phyloP scores from a whole-genome alignment of 345 rosid species.

The Geranium brycei region DNA sequence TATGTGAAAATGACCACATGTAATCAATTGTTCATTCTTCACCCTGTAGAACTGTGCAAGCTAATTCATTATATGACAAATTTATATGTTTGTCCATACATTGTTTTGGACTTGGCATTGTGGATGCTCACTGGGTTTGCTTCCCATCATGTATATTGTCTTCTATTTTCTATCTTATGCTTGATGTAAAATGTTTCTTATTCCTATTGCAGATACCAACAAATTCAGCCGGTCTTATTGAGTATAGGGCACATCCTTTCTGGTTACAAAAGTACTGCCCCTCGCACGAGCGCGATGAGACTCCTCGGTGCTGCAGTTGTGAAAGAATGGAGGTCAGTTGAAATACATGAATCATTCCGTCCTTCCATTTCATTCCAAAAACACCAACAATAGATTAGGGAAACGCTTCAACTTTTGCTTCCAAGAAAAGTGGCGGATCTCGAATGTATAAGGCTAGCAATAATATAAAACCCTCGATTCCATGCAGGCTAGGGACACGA shows the following conservation, averaged over 20 bases:
- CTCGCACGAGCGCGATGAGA: slow-evolving; percentile 73
- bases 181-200: neutral
- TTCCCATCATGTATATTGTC: neutral
- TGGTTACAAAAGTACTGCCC: slow-evolving; percentile 92
- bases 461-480: neutral
- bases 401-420: neutral
- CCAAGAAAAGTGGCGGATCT: no score
- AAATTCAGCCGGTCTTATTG: slow-evolving; percentile 52
- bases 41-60: no score
- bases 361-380: slow-evolving; percentile 1
- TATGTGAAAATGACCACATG: no score
- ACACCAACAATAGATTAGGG: neutral
- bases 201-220: slow-evolving; percentile 50
- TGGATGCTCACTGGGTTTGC: neutral
- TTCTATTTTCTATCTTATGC: neutral
- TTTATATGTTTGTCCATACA: no score
- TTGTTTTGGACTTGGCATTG: no score
- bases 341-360: neutral
- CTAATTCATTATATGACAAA: no score
- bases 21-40: no score
- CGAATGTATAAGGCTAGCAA: neutral
- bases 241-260: slow-evolving; percentile 68
- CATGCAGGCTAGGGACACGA: slow-evolving; percentile 24
- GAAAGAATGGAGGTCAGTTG: slow-evolving; percentile 74
- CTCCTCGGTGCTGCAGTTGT: slow-evolving; percentile 70